phyloP scores from a whole-genome alignment of 345 rosid genomes.

The Sapria himalayana region DNA sequence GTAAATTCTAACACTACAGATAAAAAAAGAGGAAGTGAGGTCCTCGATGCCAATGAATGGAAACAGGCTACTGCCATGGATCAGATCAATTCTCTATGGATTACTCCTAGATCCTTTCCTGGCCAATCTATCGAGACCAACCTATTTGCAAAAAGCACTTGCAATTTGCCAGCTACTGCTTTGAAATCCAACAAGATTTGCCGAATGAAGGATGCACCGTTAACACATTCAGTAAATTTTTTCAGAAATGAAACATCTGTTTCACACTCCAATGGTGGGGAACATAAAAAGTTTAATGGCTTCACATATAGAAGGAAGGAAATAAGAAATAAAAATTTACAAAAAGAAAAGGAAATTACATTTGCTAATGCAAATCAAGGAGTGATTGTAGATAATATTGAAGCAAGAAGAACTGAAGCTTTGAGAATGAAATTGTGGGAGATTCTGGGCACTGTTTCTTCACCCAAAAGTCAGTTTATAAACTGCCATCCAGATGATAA shows the following conservation, averaged over 20 bases:
- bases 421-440: constrained; percentile 68
- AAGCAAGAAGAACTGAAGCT: constrained; percentile 26
- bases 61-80: constrained; percentile 20
- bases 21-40: constrained; percentile 13
- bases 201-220: constrained; percentile 17
- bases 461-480: constrained; percentile 32
- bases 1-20: constrained; percentile 13
- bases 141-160: constrained; percentile 14
- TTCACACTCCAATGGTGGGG: constrained; percentile 16
- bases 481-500: constrained; percentile 19
- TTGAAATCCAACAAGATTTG: constrained; percentile 17
- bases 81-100: constrained; percentile 39
- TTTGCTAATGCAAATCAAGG: constrained; percentile 22
- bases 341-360: constrained; percentile 25
- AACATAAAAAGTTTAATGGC: constrained; percentile 15
- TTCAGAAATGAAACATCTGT: constrained; percentile 16
- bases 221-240: constrained; percentile 12
- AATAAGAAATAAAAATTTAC: constrained; percentile 15
- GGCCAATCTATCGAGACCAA: no score
- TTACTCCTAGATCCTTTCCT: constrained; percentile 21
- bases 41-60: constrained; percentile 12
- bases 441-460: constrained; percentile 44
- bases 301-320: constrained; percentile 20
- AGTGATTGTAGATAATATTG: constrained; percentile 14
- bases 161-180: constrained; percentile 14